A percentile compares a stretch with the other conserved stretches of the same genome.
These are phyloP conservation scores for Gnomoniopsis sp. DNA, from an alignment of 2,329 filamentous ascomycete species.

Conservation along the genomic window DNA sequence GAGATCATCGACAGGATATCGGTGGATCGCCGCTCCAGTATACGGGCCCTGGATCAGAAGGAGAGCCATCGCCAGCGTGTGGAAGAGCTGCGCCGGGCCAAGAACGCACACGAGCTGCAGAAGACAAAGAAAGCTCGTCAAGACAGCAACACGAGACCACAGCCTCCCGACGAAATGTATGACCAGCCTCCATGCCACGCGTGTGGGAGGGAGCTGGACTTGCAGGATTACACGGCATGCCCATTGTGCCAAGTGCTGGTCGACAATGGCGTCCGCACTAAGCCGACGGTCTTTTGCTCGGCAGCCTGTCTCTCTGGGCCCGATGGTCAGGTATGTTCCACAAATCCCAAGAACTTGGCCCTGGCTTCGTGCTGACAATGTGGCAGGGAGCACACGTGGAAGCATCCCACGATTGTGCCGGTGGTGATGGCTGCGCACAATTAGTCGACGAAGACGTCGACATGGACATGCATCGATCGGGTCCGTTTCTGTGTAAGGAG, in stretches of 20 bases:
- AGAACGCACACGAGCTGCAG: conserved; percentile 24
- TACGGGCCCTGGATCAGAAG: conserved; percentile 22
- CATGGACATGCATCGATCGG: conserved; percentile 18
- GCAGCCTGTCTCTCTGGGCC: conserved; percentile 18
- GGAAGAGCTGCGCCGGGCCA: conserved; percentile 23
- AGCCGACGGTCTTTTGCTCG: conserved; percentile 27
- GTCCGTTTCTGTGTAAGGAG: conserved; percentile 29
- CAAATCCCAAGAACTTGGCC: neutral
- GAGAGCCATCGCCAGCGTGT: conserved; percentile 28
- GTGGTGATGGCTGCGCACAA: conserved; percentile 23
- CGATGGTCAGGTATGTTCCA: neutral
- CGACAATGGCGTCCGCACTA: conserved; percentile 16
- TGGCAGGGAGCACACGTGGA: conserved; percentile 22
- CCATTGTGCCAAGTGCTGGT: conserved; percentile 26
- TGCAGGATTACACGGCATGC: conserved; percentile 24
- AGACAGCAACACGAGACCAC: conserved; percentile 11
- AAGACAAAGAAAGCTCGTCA: conserved; percentile 24
- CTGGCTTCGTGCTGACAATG: conserved; percentile 2
- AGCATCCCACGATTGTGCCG: conserved; percentile 24
- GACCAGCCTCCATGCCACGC: conserved; percentile 25
- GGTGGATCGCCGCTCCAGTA: conserved; percentile 22
- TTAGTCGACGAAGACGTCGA: conserved; percentile 21
- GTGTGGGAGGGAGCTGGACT: conserved; percentile 21
- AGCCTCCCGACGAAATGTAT: conserved; percentile 23
- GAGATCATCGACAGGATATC: conserved; percentile 25